Percentiles rank a stretch among this genome's conserved stretches.
Evolutionary conservation across 106 monocot species (phyloP).

Genomic region (Alisma plantagoaquatica): DNA sequence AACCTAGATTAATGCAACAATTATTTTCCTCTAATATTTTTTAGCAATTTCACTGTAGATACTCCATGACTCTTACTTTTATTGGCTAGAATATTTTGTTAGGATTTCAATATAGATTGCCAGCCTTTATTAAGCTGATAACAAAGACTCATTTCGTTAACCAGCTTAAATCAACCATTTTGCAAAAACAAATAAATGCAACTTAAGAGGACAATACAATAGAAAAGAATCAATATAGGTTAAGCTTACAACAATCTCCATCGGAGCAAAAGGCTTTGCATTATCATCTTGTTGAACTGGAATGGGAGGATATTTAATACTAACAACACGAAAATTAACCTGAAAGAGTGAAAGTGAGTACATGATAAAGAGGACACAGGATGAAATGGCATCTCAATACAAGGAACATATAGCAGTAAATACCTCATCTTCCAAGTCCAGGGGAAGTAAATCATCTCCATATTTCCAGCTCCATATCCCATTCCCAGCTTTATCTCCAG

Average conservation of each 20-base stretch:
- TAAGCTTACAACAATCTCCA: constrained; percentile 73
- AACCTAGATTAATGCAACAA: too few species aligned
- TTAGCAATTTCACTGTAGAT: too few species aligned
- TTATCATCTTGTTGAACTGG: constrained; percentile 58
- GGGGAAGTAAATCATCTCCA: constrained; percentile 17
- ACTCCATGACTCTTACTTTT: too few species aligned
- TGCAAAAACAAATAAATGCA: too few species aligned
- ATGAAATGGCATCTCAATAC: background rate
- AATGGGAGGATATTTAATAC: constrained; percentile 66
- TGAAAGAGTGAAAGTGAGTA: constrained; percentile 12
- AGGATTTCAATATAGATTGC: too few species aligned
- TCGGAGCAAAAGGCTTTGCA: constrained; percentile 75
- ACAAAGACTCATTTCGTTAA: too few species aligned
- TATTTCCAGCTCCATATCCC: constrained; percentile 68
- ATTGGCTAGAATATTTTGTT: too few species aligned
- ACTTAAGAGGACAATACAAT: too few species aligned
- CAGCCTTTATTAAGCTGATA: too few species aligned
- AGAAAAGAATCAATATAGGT: too few species aligned
- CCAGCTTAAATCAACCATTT: too few species aligned
- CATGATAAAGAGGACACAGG: background rate
- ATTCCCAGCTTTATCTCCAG: constrained; percentile 48
- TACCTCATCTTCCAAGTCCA: constrained; percentile 81
- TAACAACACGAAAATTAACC: constrained; percentile 63
- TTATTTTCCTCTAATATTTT: too few species aligned
- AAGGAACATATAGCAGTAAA: background rate